Evolutionary conservation across 2,329 filamentous ascomycete genomes (phyloP), one percentile per base, ranked within the genome.

Genomic region (Dactylellina drechsleri): DNA sequence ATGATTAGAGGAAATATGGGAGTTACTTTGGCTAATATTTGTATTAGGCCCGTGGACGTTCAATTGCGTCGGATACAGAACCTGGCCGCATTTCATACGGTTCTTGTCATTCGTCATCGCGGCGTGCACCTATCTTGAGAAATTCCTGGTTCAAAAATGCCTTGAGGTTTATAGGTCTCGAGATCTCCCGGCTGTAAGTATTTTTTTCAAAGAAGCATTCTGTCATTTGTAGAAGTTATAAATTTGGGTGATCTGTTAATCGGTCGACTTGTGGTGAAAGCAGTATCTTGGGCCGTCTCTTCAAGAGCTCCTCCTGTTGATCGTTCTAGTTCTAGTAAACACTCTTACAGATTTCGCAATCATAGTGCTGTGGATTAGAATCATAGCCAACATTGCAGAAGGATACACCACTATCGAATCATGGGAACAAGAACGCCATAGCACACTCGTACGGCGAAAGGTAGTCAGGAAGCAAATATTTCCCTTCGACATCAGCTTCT

Each of bases 51-150:
- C 92, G 1, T 95, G 92, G 92, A 94, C 91, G 2, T 84, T 83
- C 75, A 94, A 93, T 82, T 96, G 92, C 83, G 91, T 95, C 62
- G 93, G 91, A 12, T 87, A 93, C 81, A 89, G 89, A 74, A 93
- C 91, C 0, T 91, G 93, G 79, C 92, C 92, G 6, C 90, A 94
- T 83, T 95, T 95, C 82, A 77, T 93, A 54, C 91, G 92, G 78
- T 94, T 95, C 83, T 84, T 95, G 50, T 80, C 88, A 77, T 93
- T 88, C 80, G 85, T 90, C 26, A 90, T 90, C 79, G 73, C 86
- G 13, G 84, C 90, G 1, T 88, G 92, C 78, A 78, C 82, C n/a
- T 89, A 89, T 65, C 85, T 94, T 4, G 83, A 85, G 62, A 84
- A 84, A 78, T 85, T 91, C 52, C 83, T 93, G n/a, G 87, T 83